Percentiles rank a stretch among this genome's conserved stretches.
Conservation (phyloP, 179 eudicot species). For the Vitellaria paradoxa region DNA sequence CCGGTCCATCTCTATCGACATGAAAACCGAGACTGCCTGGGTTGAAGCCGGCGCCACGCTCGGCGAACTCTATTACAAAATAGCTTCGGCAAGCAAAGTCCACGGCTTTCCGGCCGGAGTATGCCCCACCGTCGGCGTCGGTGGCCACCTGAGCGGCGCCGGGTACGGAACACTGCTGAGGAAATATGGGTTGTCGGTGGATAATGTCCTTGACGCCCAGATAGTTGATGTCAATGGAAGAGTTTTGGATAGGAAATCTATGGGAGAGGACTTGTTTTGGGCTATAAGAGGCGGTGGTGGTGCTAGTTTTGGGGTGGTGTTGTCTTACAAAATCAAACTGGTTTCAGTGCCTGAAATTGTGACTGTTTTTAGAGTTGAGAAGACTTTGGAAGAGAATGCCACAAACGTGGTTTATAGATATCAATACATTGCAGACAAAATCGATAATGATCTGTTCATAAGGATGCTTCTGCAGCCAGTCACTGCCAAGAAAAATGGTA, state of each 20-base stretch:
- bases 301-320: conserved; percentile 8
- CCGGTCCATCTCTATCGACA: conserved; percentile 3
- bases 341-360: conserved; percentile 6
- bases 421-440: conserved; percentile 1
- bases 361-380: conserved; percentile 8
- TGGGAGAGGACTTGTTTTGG: conserved; percentile 22
- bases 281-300: conserved; percentile 15
- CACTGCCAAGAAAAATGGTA: background rate
- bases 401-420: background rate
- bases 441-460: background rate
- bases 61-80: conserved; percentile 15
- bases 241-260: background rate
- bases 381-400: conserved; percentile 1
- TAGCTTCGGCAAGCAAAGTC: background rate
- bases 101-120: conserved; percentile 3
- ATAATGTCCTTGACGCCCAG: conserved; percentile 2
- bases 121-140: conserved; percentile 15
- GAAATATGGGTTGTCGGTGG: conserved; percentile 15
- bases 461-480: background rate
- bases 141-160: conserved; percentile 15
- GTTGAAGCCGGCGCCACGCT: conserved; percentile 15
- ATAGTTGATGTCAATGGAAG: conserved; percentile 12
- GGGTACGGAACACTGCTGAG: conserved; percentile 12
- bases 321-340: conserved; percentile 8
- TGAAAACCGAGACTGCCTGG: conserved; percentile 6